Evolutionary conservation across 2,329 filamentous ascomycete genomes (phyloP).

Genomic region (Penicillium sp.): DNA sequence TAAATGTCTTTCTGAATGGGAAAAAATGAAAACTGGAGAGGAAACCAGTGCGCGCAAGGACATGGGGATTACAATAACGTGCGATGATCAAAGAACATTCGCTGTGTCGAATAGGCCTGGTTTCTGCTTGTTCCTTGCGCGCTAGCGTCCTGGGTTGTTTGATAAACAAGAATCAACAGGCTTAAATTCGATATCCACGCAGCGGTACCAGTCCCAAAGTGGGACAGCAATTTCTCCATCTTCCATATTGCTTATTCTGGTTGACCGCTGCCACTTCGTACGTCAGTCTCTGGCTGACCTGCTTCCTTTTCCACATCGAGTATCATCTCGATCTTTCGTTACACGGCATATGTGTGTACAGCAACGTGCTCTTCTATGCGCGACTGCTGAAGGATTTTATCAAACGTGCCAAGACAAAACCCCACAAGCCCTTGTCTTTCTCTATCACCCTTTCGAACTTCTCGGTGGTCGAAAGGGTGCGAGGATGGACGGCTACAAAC

Average conservation of each 20-base stretch:
- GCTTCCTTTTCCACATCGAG: conserved; percentile 5
- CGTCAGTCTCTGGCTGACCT: conserved; percentile 1
- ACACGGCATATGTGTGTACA: conserved; percentile 70
- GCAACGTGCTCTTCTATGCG: conserved; percentile 60
- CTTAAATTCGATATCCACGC: conserved; percentile 28
- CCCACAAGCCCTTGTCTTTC: conserved; percentile 43
- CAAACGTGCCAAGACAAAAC: conserved; percentile 62
- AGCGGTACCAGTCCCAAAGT: conserved; percentile 18
- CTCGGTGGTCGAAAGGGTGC: conserved; percentile 44
- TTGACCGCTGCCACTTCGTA: conserved; percentile 2
- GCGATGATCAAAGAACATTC: conserved; percentile 33
- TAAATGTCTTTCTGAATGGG: conserved; percentile 49
- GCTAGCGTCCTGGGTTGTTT: conserved; percentile 23
- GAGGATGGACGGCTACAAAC: conserved; percentile 50
- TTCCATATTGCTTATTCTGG: neutral
- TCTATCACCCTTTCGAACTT: conserved; percentile 47
- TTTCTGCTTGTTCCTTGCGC: conserved; percentile 29
- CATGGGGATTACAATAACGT: conserved; percentile 32
- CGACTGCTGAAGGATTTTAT: conserved; percentile 65
- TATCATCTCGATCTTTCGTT: conserved; percentile 5
- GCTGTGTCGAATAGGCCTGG: conserved; percentile 29
- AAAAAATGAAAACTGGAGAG: conserved; percentile 32
- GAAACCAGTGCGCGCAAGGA: conserved; percentile 34
- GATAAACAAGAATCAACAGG: conserved; percentile 31
- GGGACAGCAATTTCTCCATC: conserved; percentile 10